Base-by-base conservation (phyloP, 345 rosid genomes). In the Camelina hispida region DNA sequence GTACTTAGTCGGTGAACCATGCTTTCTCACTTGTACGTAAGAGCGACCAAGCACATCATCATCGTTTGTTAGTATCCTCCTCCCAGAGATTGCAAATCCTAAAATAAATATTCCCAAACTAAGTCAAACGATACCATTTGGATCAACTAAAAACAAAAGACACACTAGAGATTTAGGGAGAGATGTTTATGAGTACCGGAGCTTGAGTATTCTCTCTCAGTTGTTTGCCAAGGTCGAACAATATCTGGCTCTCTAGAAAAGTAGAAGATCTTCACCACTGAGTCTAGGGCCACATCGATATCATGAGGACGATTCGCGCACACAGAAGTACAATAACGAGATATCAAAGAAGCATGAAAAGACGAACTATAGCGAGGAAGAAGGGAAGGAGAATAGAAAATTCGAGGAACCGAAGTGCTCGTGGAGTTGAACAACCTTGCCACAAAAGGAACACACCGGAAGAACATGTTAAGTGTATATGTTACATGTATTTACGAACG, bases 21-120 rank as follows among this genome's bases (percentile, higher is more conserved):
- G 93, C 71, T 87, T 90, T 76, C 88, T 85, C 48, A 88, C 87
- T 20, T 84, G 84, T 35, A 90, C 91, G 69, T 85, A 88, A 10
- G 90, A 80, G 63, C 81, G 78, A 76, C 85, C 85, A 23, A 85
- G 87, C 56, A 84, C 90, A 16, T 84, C 89, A 77, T 87, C 90
- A 40, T 89, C 88, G 78, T 83, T 87, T 63, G 91, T 88, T 18
- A 90, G 83, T 67, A 90, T 85, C 81, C 48, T 83, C 61, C 66
- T 83, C 15, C 91, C 91, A 56, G 56, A 70, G 22, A 90, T 87
- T 22, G 57, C 69, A 64, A 46, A 46, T 25, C 55, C 55, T 46
- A 64, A 3, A 42, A 13, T 40, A 18, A 20, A 18, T 40, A 52
- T 52, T 22, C 23, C 30, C 32, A 52, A 22, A 51, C 15, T 9